Base-by-base conservation (phyloP, 2,329 filamentous ascomycete genomes). In the Aspergillus brunneoviolaceus region DNA sequence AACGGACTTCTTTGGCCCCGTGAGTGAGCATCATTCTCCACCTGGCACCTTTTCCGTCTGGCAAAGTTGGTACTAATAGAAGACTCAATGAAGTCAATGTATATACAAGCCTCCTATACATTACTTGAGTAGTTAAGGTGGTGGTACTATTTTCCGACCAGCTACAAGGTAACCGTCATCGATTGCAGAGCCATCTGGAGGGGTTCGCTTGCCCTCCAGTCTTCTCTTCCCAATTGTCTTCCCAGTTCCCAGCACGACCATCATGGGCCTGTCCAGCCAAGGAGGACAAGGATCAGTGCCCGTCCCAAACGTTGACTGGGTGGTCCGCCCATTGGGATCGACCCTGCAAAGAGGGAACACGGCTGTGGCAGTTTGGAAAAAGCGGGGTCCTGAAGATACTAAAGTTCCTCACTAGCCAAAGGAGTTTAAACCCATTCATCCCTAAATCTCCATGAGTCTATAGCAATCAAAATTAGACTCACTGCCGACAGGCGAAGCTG, bases 311-410 rank as follows among this genome's bases (percentile, higher is more conserved):
- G 42, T 55, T 49, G 42, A 45, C 31, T 55, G 19, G 53, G 39
- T 55, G 53, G 53, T 33, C 23, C 53, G 3, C 53, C 53, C 42
- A 55, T 55, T 55, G 29, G 42, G 42, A 55, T 49, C 53, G 7
- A 12, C 27, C 27, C 42, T 31, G 42, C 27, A 19, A 48, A 19
- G 27, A 16, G 25, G 47, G 31, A 19, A 42, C 25, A 23, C 42
- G 52, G 52, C 52, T 55, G 42, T 31, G 25, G 33, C 53, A 49
- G 51, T 29, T 35, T 47, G 52, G 42, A 19, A 45, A 45, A 45
- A 45, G 39, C 39, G 53, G 42, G 53, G 53, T 45, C 33, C 19
- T 55, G n/a, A 55, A 31, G 47, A 31, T 45, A 21, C 27, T 49
- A 31, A 48, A 45, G 16, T 19, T 45, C 39, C 39, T 45, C 16